Conservation (phyloP, 257 asterid genomes). For the Primulina huaijiensis region DNA sequence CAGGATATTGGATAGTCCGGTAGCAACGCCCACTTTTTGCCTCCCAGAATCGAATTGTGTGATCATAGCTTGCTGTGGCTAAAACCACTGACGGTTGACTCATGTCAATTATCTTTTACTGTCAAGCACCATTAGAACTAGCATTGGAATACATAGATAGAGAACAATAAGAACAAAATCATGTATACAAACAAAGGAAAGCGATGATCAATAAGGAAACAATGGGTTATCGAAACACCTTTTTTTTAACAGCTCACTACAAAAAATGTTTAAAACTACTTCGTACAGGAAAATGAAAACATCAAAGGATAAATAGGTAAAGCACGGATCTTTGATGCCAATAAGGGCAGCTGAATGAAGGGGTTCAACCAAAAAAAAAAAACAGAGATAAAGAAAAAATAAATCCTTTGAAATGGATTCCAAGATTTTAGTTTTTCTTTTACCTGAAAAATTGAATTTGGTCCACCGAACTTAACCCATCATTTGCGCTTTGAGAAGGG, state of each 20-base stretch:
- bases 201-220: neutral
- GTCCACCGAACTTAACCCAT: slow-evolving; percentile 21
- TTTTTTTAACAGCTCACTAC: too few relatives aligned
- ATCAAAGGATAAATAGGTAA: neutral
- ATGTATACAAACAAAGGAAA: neutral
- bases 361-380: neutral
- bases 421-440: neutral
- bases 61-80: slow-evolving; percentile 98
- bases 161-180: neutral
- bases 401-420: neutral
- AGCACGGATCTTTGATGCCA: neutral
- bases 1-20: slow-evolving; percentile 91
- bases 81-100: slow-evolving; percentile 89
- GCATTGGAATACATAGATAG: neutral
- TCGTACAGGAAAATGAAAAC: neutral
- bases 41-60: slow-evolving; percentile 96
- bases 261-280: neutral
- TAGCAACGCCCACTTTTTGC: slow-evolving; percentile 89
- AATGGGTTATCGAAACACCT: neutral
- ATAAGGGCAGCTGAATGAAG: slow-evolving; percentile 2
- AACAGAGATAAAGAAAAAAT: neutral
- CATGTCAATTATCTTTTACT: slow-evolving; percentile 41
- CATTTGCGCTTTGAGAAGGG: slow-evolving; percentile 9
- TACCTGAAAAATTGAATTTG: slow-evolving; percentile 28
- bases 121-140: neutral